Base-by-base conservation (phyloP, 768 basidiomycete species). In the Coprinopsis cinerea region DNA sequence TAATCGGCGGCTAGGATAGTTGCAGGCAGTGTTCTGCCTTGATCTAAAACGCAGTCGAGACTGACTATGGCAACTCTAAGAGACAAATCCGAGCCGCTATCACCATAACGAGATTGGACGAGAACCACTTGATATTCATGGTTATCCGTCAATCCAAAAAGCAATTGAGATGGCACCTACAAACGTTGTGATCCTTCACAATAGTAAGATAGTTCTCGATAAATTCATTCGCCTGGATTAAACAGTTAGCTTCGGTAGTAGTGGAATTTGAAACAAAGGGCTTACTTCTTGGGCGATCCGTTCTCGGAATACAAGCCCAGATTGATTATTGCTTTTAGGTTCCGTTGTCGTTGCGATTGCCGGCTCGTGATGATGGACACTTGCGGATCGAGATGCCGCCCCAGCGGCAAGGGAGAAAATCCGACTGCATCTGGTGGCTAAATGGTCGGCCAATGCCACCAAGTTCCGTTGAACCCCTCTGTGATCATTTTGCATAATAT, bases 1-100 rank as follows among this genome's bases (percentile, higher is more conserved):
- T 90, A 90, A 48, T 88, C 83, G 36, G 70, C 75, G 58, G 83
- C 83, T 61, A 88, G 61, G 39, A 88, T 57, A 52, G 82, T 73
- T 58, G 41, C 22, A 43, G 18, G 22, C 23, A 82, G 63, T 56
- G 71, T 68, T 48, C 51, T 59, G 55, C 55, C 67, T 53, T 65
- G 70, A 63, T 69, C 73, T 62, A 61, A 66, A 50, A 60, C 69
- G 58, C 78, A 63, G 61, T 66, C 66, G 67, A 79, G 80, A 62
- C 82, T 77, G 39, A 84, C 68, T 64, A 83, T 61, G 28, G 44
- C 34, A 36, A 51, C 18, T 10, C 34, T 30, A 46, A 51, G 41
- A 26, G 41, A 24, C 25, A 43, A 11, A 27, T 22, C 48, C 63
- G 64, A 46, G 64, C 58, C 59, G 61, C 64, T 55, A 69, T 69